These are phyloP conservation scores for Neonectria ditissima DNA, from an alignment of 2,329 filamentous ascomycete genomes.

Conservation along the genomic window DNA sequence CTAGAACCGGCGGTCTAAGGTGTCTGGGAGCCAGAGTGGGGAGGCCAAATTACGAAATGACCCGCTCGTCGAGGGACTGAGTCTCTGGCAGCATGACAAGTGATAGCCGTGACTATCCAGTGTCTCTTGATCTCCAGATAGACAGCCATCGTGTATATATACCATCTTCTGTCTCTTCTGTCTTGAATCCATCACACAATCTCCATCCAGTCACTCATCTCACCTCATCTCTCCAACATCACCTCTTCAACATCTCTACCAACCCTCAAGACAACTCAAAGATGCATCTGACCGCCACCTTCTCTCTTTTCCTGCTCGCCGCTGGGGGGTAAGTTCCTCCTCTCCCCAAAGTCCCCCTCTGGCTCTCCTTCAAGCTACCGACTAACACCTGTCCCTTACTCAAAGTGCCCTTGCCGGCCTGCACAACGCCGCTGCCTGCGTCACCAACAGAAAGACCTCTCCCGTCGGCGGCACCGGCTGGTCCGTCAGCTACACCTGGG, in stretches of 20 bases:
- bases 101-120: neutral
- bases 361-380: neutral
- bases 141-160: constrained; percentile 3
- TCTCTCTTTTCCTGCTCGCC: constrained; percentile 11
- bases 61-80: neutral
- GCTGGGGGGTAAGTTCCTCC: neutral
- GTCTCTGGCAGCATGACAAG: neutral
- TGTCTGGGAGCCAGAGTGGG: neutral
- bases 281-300: constrained; percentile 6
- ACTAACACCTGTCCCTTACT: neutral
- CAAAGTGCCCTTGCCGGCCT: constrained; percentile 12
- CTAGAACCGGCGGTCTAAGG: neutral
- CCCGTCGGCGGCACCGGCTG: constrained; percentile 21
- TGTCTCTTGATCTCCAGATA: neutral
- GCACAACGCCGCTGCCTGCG: constrained; percentile 15
- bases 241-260: neutral
- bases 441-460: constrained; percentile 14
- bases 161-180: constrained; percentile 7
- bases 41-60: neutral
- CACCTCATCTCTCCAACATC: neutral
- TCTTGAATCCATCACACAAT: constrained; percentile 5
- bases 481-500: constrained; percentile 27
- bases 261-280: constrained; percentile 1
- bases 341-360: neutral
- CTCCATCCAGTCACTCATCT: too few relatives aligned